Evolutionary conservation across 2,329 filamentous ascomycete genomes (phyloP), one percentile per base, ranked within the genome.

Genomic region (Penicillium expansum): DNA sequence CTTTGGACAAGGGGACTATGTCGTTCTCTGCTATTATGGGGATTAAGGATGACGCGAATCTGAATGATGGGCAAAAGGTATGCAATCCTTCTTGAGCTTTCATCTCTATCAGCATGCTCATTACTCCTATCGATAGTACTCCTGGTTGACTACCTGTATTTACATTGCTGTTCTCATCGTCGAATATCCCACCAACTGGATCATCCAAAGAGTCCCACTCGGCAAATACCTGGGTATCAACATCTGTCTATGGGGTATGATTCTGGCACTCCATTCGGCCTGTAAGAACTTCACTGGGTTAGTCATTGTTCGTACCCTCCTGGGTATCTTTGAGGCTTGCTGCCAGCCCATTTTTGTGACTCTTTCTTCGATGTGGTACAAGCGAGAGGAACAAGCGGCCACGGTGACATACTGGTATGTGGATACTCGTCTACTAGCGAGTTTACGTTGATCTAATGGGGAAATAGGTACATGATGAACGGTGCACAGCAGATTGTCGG

Each of bases 71-170:
- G 1, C 62, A 69, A 5, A 56, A 76, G 38, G 80, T 76, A 24
- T 62, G 72, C 7, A 2, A 37, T 5, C 3, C 24, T 1, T 7
- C 1, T 3, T 10, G 10, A 16, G n/a, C 16, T 33, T 35, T 32
- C 11, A 9, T 14, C 20, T 11, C 8, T 11, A 13, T 35, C 30
- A 7, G 5, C 8, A 11, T 16, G 3, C 38, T 52, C 16, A 52
- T 4, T 1, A n/a, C 4, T 27, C 5, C 9, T 20, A 6, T 18
- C 5, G 0, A 18, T 69, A 90, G 74, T 91, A 86, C 69, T 83
- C 81, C 27, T 91, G 88, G 88, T 77, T 91, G 50, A 88, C 85
- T 0, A 89, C 86, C 13, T 89, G 85, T 78, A 88, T 91, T 62
- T 91, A 90, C 75, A 85, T 90, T 59, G 86, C 83, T 50, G 85